Evolutionary conservation across 805 yeast genomes (phyloP).

Genomic region (Candida patagonica): DNA sequence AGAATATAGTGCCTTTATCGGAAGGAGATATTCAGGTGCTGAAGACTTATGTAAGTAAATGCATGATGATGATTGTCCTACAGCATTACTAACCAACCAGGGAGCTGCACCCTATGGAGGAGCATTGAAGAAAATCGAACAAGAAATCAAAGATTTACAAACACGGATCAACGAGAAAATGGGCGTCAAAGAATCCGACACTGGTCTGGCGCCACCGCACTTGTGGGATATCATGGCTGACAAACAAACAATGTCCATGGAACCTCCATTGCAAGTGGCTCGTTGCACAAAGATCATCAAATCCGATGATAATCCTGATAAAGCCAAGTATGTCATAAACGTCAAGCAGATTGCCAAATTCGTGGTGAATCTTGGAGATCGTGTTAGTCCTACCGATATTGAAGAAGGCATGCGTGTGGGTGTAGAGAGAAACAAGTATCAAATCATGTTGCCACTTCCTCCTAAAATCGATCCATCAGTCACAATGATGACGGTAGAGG

Average conservation of each 20-base stretch:
- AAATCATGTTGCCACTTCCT: slow-evolving; percentile 93
- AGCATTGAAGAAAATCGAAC: slow-evolving; percentile 70
- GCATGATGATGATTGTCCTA: neutral
- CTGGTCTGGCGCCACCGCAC: slow-evolving; percentile 96
- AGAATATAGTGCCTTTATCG: slow-evolving; percentile 73
- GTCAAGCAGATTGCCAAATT: slow-evolving; percentile 97
- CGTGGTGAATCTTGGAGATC: slow-evolving; percentile 92
- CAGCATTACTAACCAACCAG: slow-evolving; percentile 16
- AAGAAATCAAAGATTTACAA: slow-evolving; percentile 79
- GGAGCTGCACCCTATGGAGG: slow-evolving; percentile 95
- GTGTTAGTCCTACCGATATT: slow-evolving; percentile 96
- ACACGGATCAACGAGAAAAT: slow-evolving; percentile 85
- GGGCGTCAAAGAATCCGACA: slow-evolving; percentile 79
- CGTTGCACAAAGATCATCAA: slow-evolving; percentile 92
- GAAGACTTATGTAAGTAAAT: slow-evolving; percentile 59
- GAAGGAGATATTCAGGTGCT: slow-evolving; percentile 97
- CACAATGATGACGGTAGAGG: slow-evolving; percentile 99
- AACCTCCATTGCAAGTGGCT: slow-evolving; percentile 96
- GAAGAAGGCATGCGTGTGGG: slow-evolving; percentile 99
- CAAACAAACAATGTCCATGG: slow-evolving; percentile 83
- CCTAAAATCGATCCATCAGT: slow-evolving; percentile 97
- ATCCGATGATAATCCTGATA: slow-evolving; percentile 64
- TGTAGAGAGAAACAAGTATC: slow-evolving; percentile 94
- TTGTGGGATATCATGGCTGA: slow-evolving; percentile 98
- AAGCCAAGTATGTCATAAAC: slow-evolving; percentile 88